Percentiles rank a stretch among this genome's conserved stretches.
These are phyloP conservation scores for Colletotrichum horii DNA, from an alignment of 2,329 filamentous ascomycete genomes.

Conservation along the genomic window DNA sequence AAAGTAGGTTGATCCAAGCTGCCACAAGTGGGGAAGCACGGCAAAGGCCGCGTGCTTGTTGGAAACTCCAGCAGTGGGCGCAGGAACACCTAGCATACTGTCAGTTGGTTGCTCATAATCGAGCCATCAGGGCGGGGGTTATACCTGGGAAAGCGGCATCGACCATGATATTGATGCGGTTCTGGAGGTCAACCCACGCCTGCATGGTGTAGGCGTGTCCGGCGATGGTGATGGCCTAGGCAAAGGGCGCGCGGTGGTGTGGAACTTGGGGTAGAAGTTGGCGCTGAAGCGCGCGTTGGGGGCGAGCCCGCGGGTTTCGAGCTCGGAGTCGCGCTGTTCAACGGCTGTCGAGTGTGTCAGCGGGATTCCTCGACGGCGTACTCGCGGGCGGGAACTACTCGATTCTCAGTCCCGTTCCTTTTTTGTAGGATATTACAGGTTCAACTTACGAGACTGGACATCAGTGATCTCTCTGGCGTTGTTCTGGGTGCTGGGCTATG, in stretches of 20 bases:
- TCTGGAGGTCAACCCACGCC: not conserved
- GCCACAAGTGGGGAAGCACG: not conserved
- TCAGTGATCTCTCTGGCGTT: not conserved
- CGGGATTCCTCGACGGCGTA: not conserved
- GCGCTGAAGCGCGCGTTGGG: not conserved
- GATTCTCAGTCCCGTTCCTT: not conserved
- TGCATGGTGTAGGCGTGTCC: not conserved
- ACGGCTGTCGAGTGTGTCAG: not conserved
- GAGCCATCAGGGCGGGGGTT: rapidly evolving
- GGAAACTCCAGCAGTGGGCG: not conserved
- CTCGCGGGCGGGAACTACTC: not conserved
- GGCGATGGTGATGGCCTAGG: not conserved
- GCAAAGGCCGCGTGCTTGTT: not conserved
- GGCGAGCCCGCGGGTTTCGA: not conserved
- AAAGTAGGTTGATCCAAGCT: not conserved
- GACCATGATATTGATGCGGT: not conserved
- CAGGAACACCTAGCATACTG: not conserved
- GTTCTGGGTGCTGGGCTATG: not conserved
- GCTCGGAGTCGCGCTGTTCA: not conserved
- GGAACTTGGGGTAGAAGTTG: not conserved
- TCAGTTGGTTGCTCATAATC: not conserved
- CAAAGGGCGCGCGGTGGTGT: not conserved
- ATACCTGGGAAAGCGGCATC: not conserved
- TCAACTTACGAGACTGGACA: not conserved
- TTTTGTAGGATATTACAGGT: rapidly evolving